Conservation (phyloP, 2,329 filamentous ascomycete species). For the Zarea fungicola region DNA sequence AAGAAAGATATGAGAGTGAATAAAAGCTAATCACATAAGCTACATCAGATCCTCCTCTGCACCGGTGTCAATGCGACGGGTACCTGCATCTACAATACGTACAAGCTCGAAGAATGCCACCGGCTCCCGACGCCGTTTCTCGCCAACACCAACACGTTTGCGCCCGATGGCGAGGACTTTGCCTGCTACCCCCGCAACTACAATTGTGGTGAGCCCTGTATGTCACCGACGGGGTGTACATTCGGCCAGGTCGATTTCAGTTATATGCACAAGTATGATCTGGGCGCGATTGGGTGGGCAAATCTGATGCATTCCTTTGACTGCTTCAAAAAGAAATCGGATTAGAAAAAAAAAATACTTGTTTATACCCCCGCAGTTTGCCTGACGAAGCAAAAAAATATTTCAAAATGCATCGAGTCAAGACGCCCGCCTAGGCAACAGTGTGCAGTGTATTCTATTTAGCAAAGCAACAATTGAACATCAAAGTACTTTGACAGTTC, state of each 20-base stretch:
- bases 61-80: conserved; percentile 46
- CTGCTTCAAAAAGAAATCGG: conserved; percentile 22
- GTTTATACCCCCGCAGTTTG: too few relatives aligned
- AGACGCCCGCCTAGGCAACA: too few relatives aligned
- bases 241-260: conserved; percentile 42
- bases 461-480: too few relatives aligned
- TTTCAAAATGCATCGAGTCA: too few relatives aligned
- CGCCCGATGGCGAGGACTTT: conserved; percentile 44
- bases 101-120: conserved; percentile 40
- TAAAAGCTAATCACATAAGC: background rate
- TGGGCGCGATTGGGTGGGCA: conserved; percentile 42
- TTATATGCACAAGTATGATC: conserved; percentile 42
- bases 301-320: conserved; percentile 31
- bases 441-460: too few relatives aligned
- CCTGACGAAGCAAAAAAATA: too few relatives aligned
- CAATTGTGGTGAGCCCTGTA: conserved; percentile 40
- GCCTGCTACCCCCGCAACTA: conserved; percentile 41
- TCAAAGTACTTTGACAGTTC: too few relatives aligned
- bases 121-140: conserved; percentile 37
- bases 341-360: too few relatives aligned
- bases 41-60: conserved; percentile 42
- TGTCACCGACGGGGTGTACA: conserved; percentile 47
- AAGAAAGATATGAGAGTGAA: background rate
- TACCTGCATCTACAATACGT: conserved; percentile 38
- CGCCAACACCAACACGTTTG: conserved; percentile 43